Evolutionary conservation across 2,329 filamentous ascomycete genomes (phyloP).

Genomic region (Blastomyces emzantsi): DNA sequence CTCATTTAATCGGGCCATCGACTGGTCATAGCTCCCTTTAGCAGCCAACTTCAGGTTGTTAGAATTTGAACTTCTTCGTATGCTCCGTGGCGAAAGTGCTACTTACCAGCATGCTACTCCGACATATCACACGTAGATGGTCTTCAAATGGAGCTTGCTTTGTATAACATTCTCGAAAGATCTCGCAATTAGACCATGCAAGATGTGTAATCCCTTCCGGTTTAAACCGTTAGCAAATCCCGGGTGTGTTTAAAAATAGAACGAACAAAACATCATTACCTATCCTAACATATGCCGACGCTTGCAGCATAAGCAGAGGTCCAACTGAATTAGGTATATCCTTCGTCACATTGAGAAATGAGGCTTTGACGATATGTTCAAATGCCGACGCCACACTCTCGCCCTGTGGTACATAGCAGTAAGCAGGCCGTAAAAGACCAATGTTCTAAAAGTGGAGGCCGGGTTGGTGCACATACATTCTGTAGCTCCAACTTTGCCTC

Average conservation of each 20-base stretch:
- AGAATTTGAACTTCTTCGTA: conserved; percentile 9
- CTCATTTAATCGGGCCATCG: conserved; percentile 50
- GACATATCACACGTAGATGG: conserved; percentile 62
- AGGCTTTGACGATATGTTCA: conserved; percentile 72
- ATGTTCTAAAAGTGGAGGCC: not conserved
- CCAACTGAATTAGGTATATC: conserved; percentile 65
- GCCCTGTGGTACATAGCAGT: conserved; percentile 36
- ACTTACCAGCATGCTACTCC: conserved; percentile 54
- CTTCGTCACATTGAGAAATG: conserved; percentile 69
- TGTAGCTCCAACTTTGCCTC: conserved; percentile 73
- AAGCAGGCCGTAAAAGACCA: not conserved
- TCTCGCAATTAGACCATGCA: conserved; percentile 52
- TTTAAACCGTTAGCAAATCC: conserved; percentile 24
- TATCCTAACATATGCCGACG: conserved; percentile 66
- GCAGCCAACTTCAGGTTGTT: conserved; percentile 43
- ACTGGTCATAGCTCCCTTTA: conserved; percentile 62
- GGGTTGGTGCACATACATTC: conserved; percentile 51
- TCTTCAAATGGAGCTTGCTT: conserved; percentile 63
- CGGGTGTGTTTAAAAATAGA: not conserved
- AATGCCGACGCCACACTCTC: conserved; percentile 53
- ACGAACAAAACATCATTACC: conserved; percentile 40
- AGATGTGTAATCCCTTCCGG: conserved; percentile 45
- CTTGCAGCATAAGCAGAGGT: conserved; percentile 61
- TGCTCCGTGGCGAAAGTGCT: not conserved
- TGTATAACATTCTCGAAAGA: conserved; percentile 66